phyloP scores from a whole-genome alignment of 73 alveolate species.

The Tetrahymena malaccensis region DNA sequence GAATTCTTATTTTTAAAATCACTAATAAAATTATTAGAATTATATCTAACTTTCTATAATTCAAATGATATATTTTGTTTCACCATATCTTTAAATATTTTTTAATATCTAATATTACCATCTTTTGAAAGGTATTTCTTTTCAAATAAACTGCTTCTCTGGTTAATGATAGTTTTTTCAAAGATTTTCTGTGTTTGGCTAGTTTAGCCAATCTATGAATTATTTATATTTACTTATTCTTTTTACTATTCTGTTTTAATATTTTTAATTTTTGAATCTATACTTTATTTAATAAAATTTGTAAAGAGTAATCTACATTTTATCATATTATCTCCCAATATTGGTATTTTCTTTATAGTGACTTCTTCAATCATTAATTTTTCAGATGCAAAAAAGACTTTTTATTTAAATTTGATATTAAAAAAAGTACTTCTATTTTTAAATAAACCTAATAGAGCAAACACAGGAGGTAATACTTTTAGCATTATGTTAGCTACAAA shows the following conservation, averaged over 20 bases:
- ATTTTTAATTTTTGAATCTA: not conserved
- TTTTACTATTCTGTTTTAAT: not conserved
- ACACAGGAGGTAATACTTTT: not conserved
- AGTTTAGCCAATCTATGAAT: not conserved
- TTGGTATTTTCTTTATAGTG: not conserved
- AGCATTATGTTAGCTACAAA: not conserved
- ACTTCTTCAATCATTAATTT: not conserved
- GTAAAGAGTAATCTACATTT: not conserved
- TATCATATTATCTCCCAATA: not conserved
- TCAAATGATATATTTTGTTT: not conserved
- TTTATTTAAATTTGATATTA: not conserved
- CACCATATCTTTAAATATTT: not conserved
- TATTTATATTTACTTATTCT: not conserved
- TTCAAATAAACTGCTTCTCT: not conserved
- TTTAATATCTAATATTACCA: not conserved
- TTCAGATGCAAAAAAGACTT: not conserved
- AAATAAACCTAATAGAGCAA: not conserved
- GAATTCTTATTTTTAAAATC: not conserved
- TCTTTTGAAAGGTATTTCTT: not conserved
- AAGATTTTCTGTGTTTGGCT: not conserved
- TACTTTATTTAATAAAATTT: not conserved
- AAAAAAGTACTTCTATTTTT: not conserved
- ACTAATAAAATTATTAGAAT: not conserved
- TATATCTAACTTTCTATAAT: not conserved
- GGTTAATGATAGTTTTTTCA: not conserved